Evolutionary conservation across 2,329 filamentous ascomycete species (phyloP), one percentile per base, ranked within the genome.

Genomic region (Mycocentrospora acerina): DNA sequence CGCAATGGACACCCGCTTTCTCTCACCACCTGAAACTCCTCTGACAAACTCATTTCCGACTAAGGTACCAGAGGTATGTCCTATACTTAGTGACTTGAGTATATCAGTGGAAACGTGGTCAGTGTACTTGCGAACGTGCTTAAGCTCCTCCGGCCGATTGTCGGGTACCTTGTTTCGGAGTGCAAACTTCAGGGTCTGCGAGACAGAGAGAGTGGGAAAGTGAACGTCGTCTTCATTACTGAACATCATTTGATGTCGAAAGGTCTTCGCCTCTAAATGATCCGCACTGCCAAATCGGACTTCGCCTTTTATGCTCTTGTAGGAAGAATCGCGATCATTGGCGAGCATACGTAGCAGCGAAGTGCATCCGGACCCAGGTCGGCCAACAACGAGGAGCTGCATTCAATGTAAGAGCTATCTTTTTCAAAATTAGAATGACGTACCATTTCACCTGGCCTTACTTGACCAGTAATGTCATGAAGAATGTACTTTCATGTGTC

Each of bases 181-280:
- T 0, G 74, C 75, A 46, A 78, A 77, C 37, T 76, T 71, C 83
- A 29, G 88, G 82, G 77, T 94, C 86, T 93, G 85, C 42, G 86
- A 84, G 2, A 95, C 89, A 0, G 88, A 90, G 16, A 95, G 72
- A 0, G 86, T 90, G 1, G 89, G 79, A 51, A 88, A 83, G 55
- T 74, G 74, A 6, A 90, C 73, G 51, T 94, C 89, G 55, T 91
- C 87, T 63, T 90, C 86, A 0, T 71, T 94, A 86, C 12, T 90
- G 73, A 54, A 11, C 16, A 32, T 15, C 19, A 32, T 32, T 14
- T 32, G 29, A 46, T 84, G 80, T 56, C 88, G 89, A 70, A 91
- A 93, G 7, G 61, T 69, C 51, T 89, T 80, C 1, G 85, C 83
- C 67, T 93, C 86, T 33, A 86, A 85, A 8, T 86, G 78, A 61